Evolutionary conservation across 345 rosid species (phyloP), one percentile per base, ranked within the genome.

Genomic region (Rhodamnia rubescens): DNA sequence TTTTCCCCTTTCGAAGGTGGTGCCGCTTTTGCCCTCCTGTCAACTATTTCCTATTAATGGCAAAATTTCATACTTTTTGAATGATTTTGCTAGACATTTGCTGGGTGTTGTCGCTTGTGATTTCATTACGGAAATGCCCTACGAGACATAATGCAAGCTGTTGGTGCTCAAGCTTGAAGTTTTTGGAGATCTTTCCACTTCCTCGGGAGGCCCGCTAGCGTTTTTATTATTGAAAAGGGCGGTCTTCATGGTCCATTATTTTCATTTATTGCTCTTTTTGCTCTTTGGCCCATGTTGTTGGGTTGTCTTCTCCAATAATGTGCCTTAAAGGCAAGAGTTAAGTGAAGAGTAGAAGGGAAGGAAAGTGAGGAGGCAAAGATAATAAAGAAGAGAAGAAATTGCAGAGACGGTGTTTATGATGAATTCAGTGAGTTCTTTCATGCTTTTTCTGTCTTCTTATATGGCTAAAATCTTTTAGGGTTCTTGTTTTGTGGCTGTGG

Each of bases 401-500:
- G 84, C 53, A 53, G 55, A 82, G 84, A 20, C 40, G 42, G 42
- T 49, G 52, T 81, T 49, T n/a, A 18, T 81, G 52, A 47, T 49
- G 55, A 47, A 24, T 81, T 81, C 52, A 13, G 53, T 49, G 29
- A 81, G 53, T 81, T 81, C 27, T 47, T 81, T 36, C 80, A 18
- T 69, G 80, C 26, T 69, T 5, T 69, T 36, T 69, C 80, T 49
- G 13, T 61, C 11, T 44, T 83, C 64, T 44, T 58, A 58, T 11
- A 49, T 50, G 32, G 52, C 64, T 52, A 59, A 29, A 52, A 58
- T 57, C 85, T 84, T 61, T 49, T 47, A 50, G 27, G 59, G 51
- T 26, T 22, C 82, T 81, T 58, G 84, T 56, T 50, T 81, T 57
- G 89, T 83, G 86, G 86, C 61, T 91, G 59, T 86, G 94, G 94